phyloP scores from a whole-genome alignment of 148 eudicot species.

The Oxyria digyna region DNA sequence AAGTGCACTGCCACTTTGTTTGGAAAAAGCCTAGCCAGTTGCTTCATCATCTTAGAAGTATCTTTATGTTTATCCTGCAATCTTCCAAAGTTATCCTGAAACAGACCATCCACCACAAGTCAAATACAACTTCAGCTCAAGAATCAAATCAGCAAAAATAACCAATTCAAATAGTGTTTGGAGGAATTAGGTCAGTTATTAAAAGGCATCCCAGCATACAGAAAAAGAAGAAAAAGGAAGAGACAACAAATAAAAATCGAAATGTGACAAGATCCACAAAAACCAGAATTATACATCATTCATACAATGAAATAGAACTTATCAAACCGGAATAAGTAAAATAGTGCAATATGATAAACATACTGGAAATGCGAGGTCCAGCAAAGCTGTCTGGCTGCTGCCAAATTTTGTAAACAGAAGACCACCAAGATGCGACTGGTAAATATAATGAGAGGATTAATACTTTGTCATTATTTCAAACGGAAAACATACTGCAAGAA shows the following conservation, averaged over 20 bases:
- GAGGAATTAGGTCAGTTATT: too few species aligned
- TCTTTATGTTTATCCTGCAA: conserved; percentile 75
- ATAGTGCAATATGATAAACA: background rate
- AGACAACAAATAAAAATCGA: too few species aligned
- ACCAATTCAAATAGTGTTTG: too few species aligned
- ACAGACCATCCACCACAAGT: background rate
- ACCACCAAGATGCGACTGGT: conserved; percentile 82
- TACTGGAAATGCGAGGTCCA: conserved; percentile 88
- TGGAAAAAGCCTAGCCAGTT: conserved; percentile 68
- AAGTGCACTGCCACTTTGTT: conserved; percentile 80
- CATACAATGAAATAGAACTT: too few species aligned
- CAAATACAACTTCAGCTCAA: too few species aligned
- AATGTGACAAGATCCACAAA: too few species aligned
- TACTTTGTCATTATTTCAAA: background rate
- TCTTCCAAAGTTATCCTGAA: conserved; percentile 73
- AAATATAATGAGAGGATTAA: background rate
- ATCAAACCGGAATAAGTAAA: background rate
- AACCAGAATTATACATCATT: too few species aligned
- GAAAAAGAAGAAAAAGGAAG: too few species aligned
- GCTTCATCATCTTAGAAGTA: conserved; percentile 60
- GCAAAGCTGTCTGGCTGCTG: conserved; percentile 71
- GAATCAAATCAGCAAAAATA: too few species aligned
- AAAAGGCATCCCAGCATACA: too few species aligned
- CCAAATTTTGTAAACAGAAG: conserved; percentile 78
- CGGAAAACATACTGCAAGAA: background rate